Conservation (phyloP, 2,329 filamentous ascomycete species). For the Diaporthe citriasiana region DNA sequence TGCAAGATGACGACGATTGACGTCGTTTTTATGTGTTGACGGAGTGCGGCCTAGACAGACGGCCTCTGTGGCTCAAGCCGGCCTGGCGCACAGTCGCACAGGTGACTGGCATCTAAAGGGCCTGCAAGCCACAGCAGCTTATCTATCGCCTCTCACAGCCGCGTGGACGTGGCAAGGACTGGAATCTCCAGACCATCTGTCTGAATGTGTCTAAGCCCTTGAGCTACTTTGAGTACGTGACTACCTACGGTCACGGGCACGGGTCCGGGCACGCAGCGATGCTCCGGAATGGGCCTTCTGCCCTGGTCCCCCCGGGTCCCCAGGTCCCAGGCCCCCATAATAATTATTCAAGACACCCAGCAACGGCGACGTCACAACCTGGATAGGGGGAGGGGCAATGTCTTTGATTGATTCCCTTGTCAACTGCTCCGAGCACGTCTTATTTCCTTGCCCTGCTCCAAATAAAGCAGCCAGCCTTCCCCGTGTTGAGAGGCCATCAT, state of each 20-base stretch:
- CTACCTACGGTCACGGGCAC: not conserved
- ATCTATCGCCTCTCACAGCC: conserved; percentile 23
- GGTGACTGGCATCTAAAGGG: not conserved
- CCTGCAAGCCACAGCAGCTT: not conserved
- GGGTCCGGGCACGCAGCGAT: conserved; percentile 3
- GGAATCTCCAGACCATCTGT: not conserved
- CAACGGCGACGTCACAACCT: conserved; percentile 29
- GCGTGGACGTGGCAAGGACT: conserved; percentile 6
- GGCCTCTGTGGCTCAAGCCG: not conserved
- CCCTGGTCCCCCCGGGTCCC: not conserved
- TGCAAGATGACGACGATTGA: conserved; percentile 31
- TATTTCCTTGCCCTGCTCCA: conserved; percentile 1
- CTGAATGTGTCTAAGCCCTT: not conserved
- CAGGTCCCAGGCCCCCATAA: conserved; percentile 21
- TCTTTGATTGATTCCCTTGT: conserved; percentile 32
- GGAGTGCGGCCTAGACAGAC: not conserved
- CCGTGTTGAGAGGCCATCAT: conserved; percentile 7
- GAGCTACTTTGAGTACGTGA: not conserved
- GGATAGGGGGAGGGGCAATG: conserved; percentile 32
- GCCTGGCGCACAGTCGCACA: not conserved
- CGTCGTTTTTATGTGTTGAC: conserved; percentile 12
- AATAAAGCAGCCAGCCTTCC: conserved; percentile 12
- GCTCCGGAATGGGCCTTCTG: conserved; percentile 5
- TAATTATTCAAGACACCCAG: conserved; percentile 24
- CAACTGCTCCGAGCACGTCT: not conserved